Evolutionary conservation across 805 yeast species (phyloP).

Genomic region (Lipomyces yamanashiensis): DNA sequence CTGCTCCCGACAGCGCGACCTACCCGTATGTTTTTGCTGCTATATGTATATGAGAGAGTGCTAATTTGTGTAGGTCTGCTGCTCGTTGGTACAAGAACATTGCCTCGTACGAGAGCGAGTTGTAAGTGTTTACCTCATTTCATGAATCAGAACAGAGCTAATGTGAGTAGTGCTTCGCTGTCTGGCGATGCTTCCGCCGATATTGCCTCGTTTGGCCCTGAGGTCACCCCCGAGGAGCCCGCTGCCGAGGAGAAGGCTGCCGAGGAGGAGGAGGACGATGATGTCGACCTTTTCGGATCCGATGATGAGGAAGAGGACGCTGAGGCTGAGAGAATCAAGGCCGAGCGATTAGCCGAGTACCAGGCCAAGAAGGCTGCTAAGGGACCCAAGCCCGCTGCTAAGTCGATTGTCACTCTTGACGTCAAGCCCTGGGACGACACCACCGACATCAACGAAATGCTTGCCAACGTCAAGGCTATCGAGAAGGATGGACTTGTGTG

Average conservation of each 20-base stretch:
- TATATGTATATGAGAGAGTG: background rate
- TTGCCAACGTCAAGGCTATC: conserved; percentile 82
- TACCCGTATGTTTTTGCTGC: conserved; percentile 58
- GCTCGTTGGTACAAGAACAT: conserved; percentile 99
- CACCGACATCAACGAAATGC: conserved; percentile 88
- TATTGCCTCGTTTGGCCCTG: conserved; percentile 46
- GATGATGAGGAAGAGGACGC: conserved; percentile 94
- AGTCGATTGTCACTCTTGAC: conserved; percentile 93
- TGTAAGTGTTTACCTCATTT: conserved; percentile 54
- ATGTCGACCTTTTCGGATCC: conserved; percentile 93
- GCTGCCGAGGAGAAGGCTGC: conserved; percentile 58
- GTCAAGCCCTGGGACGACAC: conserved; percentile 99
- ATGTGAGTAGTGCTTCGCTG: conserved; percentile 60
- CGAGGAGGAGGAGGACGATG: conserved; percentile 85
- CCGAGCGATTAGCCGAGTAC: conserved; percentile 97
- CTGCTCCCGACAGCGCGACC: conserved; percentile 60
- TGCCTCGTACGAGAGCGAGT: conserved; percentile 88
- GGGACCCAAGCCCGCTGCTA: conserved; percentile 98
- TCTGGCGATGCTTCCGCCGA: conserved; percentile 58
- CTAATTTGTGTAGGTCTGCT: conserved; percentile 55
- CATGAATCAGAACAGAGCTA: background rate
- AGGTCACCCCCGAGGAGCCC: conserved; percentile 50
- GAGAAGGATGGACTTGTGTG: conserved; percentile 92
- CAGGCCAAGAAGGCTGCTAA: conserved; percentile 96
- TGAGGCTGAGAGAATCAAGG: conserved; percentile 96